These are phyloP conservation scores for Penicillium sp. DNA, from an alignment of 2,329 filamentous ascomycete species.

Conservation along the genomic window DNA sequence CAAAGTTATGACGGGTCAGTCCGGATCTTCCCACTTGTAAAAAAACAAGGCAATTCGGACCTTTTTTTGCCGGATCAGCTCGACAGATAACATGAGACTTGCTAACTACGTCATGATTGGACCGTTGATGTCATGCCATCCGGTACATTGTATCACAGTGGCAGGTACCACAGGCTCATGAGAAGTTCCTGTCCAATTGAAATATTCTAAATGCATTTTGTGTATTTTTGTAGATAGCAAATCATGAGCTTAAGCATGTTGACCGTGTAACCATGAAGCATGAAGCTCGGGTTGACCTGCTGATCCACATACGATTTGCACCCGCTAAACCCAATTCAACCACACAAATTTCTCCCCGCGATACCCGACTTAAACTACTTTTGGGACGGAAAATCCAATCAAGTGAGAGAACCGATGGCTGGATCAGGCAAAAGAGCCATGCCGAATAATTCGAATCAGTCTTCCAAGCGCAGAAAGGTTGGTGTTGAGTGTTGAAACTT, in stretches of 20 bases:
- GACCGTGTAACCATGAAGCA: background rate
- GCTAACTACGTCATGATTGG: conserved; percentile 21
- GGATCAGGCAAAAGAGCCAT: conserved; percentile 33
- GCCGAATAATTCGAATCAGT: conserved; percentile 24
- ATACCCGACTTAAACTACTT: conserved; percentile 3
- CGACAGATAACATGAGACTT: background rate
- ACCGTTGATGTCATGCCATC: conserved; percentile 25
- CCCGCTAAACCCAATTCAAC: conserved; percentile 22
- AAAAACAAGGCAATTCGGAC: conserved; percentile 2
- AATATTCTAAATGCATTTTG: background rate
- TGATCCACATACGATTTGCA: conserved; percentile 15
- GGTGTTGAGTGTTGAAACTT: background rate
- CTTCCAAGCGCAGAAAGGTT: conserved; percentile 38
- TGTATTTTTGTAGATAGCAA: background rate
- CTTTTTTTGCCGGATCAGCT: conserved; percentile 3
- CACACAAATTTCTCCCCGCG: conserved; percentile 21
- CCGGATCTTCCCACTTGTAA: background rate
- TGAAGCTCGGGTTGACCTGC: conserved; percentile 2
- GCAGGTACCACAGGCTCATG: background rate
- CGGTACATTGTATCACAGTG: background rate
- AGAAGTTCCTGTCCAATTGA: background rate
- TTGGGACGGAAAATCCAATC: conserved; percentile 1
- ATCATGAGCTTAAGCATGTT: background rate
- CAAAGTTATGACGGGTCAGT: background rate
- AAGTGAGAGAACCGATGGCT: conserved; percentile 21